Conservation (phyloP, 2,329 filamentous ascomycete genomes). For the Cladorrhinum sp. region DNA sequence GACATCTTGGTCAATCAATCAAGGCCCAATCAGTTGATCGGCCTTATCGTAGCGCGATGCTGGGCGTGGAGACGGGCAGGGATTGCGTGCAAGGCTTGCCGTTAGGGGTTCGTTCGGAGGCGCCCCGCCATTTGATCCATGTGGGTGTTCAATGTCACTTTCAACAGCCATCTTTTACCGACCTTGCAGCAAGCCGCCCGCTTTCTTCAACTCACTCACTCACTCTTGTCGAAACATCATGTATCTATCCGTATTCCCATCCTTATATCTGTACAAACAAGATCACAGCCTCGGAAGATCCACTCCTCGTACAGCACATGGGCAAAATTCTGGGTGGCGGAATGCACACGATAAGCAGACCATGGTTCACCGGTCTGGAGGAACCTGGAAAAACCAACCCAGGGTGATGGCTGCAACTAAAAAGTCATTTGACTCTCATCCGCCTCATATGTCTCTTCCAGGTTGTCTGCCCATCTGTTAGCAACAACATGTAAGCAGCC, state of each 20-base stretch:
- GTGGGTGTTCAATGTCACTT: background rate
- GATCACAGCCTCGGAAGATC: background rate
- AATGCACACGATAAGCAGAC: background rate
- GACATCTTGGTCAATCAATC: constrained; percentile 21
- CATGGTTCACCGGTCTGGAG: background rate
- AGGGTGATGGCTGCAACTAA: background rate
- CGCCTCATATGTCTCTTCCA: background rate
- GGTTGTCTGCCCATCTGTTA: background rate
- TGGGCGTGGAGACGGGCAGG: constrained; percentile 5
- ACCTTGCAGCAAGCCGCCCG: background rate
- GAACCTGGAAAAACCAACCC: background rate
- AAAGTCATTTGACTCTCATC: constrained; percentile 6
- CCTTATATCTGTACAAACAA: background rate
- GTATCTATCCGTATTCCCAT: background rate
- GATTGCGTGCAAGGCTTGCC: constrained; percentile 7
- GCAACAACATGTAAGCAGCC: background rate
- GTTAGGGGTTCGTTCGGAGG: background rate
- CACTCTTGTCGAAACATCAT: background rate
- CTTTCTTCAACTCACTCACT: background rate
- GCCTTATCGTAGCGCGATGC: constrained; percentile 20
- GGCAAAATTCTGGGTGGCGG: background rate
- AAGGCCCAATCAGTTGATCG: constrained; percentile 24
- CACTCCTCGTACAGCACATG: background rate
- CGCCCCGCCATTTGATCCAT: background rate
- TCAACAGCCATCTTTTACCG: background rate